These are phyloP conservation scores for Xylaria sp. DNA, from an alignment of 2,329 filamentous ascomycete genomes.

Conservation along the genomic window DNA sequence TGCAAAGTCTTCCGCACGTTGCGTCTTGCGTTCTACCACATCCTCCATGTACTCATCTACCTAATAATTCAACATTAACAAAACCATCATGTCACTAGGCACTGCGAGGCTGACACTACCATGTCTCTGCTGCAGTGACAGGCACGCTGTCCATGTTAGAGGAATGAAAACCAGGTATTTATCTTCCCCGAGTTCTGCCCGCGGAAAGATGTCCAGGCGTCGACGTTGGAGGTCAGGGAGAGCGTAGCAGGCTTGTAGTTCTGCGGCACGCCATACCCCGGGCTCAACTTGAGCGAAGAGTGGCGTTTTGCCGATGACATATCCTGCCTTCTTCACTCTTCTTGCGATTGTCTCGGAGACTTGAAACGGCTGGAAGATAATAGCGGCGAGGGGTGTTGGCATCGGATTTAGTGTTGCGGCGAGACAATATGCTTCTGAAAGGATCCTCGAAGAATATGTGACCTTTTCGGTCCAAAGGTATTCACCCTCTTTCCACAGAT, in stretches of 20 bases:
- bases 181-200: background rate
- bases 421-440: slow-evolving; percentile 26
- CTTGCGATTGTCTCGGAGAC: background rate
- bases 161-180: slow-evolving; percentile 8
- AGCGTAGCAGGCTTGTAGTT: background rate
- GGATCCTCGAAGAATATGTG: slow-evolving; percentile 23
- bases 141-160: slow-evolving; percentile 2
- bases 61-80: slow-evolving; percentile 9
- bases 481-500: slow-evolving; percentile 5
- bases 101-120: background rate
- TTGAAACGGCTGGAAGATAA: background rate
- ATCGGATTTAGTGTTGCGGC: slow-evolving; percentile 9
- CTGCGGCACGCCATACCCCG: background rate
- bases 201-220: slow-evolving; percentile 7
- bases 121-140: background rate
- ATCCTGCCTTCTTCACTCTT: background rate
- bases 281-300: background rate
- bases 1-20: too few species aligned
- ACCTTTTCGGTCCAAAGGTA: slow-evolving; percentile 33
- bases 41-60: slow-evolving; percentile 11
- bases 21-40: background rate
- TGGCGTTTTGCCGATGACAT: background rate
- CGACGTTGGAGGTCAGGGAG: background rate
- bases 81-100: slow-evolving; percentile 3
- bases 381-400: background rate